Percentiles rank a stretch among this genome's conserved stretches.
Conservation (phyloP, 2,329 filamentous ascomycete genomes). For the Phoma herbarum region DNA sequence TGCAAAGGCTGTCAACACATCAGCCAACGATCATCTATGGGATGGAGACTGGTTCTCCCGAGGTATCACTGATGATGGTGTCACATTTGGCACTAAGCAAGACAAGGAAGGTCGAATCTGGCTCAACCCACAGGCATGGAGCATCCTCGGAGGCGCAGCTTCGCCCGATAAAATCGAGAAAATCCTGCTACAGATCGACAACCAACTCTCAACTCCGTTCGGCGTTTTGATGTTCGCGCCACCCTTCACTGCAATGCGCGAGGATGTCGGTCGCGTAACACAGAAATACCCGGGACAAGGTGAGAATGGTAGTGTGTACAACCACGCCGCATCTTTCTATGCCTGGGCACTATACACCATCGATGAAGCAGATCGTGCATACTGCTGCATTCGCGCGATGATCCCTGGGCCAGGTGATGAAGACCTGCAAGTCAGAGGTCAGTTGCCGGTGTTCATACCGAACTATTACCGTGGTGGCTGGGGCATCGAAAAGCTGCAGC, state of each 20-base stretch:
- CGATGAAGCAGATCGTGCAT: conserved; percentile 61
- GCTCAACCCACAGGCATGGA: conserved; percentile 66
- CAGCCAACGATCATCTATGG: conserved; percentile 64
- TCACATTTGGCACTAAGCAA: conserved; percentile 61
- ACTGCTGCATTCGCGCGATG: conserved; percentile 61
- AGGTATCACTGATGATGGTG: conserved; percentile 65
- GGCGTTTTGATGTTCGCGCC: conserved; percentile 66
- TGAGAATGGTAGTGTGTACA: conserved; percentile 68
- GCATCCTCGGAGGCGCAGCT: conserved; percentile 64
- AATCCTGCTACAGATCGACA: conserved; percentile 61
- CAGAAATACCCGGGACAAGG: conserved; percentile 66
- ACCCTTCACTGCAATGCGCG: conserved; percentile 64
- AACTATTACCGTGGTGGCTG: conserved; percentile 62
- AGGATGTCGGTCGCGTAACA: conserved; percentile 66
- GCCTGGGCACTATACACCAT: conserved; percentile 63
- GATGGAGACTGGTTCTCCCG: conserved; percentile 66
- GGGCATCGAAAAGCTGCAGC: conserved; percentile 31
- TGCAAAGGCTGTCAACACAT: conserved; percentile 59
- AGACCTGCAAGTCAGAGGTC: conserved; percentile 63
- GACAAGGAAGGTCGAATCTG: conserved; percentile 66
- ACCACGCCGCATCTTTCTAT: conserved; percentile 66
- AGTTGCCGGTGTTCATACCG: conserved; percentile 66
- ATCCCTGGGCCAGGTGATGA: conserved; percentile 62
- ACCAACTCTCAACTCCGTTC: conserved; percentile 63
- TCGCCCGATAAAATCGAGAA: conserved; percentile 53